These are phyloP conservation scores for Pseudogymnoascus sp. DNA, from an alignment of 2,329 filamentous ascomycete species.

Conservation along the genomic window DNA sequence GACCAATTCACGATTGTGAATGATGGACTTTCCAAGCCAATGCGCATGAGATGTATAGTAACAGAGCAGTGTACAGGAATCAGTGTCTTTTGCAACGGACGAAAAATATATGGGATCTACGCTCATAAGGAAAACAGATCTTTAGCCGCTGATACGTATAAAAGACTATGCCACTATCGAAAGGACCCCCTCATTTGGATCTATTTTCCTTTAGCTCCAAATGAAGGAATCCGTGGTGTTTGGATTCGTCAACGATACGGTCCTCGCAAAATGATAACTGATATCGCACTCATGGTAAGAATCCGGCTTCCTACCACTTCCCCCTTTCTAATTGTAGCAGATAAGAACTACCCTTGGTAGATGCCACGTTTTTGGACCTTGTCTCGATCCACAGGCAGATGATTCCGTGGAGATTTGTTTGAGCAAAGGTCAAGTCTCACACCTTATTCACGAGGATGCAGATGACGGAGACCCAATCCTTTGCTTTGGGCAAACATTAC, in stretches of 20 bases:
- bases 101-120: slow-evolving; percentile 7
- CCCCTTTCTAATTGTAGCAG: neutral
- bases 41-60: slow-evolving; percentile 6
- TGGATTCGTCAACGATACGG: neutral
- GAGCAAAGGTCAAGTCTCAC: slow-evolving; percentile 4
- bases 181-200: neutral
- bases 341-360: slow-evolving; percentile 1
- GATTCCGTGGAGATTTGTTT: neutral
- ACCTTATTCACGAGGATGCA: slow-evolving; percentile 7
- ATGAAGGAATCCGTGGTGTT: neutral
- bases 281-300: slow-evolving; percentile 9
- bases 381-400: neutral
- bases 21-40: neutral
- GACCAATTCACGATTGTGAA: neutral
- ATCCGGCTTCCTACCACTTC: neutral
- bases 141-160: neutral
- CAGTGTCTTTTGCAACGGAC: slow-evolving; percentile 3
- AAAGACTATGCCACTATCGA: neutral
- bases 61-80: neutral
- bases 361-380: neutral
- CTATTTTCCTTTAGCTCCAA: slow-evolving; percentile 1
- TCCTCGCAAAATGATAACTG: neutral
- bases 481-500: slow-evolving; percentile 4
- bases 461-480: slow-evolving; percentile 7
- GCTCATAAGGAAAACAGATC: neutral